Evolutionary conservation across 148 eudicot species (phyloP).

Genomic region (Oxyria digyna): DNA sequence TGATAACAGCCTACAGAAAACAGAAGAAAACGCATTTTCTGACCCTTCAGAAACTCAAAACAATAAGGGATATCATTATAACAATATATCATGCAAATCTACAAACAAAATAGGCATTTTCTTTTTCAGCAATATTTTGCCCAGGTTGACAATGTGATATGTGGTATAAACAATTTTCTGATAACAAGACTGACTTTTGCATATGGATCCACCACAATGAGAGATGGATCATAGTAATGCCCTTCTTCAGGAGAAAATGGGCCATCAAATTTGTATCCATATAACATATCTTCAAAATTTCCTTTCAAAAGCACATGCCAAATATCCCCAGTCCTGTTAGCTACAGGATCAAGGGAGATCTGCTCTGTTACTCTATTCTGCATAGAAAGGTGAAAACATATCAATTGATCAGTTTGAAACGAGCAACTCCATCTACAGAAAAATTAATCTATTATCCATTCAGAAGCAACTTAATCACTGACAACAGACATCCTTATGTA

Average conservation of each 20-base stretch:
- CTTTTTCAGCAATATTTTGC: background rate
- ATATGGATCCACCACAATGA: slow-evolving; percentile 73
- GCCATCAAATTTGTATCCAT: slow-evolving; percentile 78
- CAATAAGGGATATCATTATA: background rate
- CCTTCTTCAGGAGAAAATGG: slow-evolving; percentile 69
- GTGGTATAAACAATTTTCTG: background rate
- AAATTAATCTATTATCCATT: background rate
- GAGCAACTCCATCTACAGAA: background rate
- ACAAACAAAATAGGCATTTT: background rate
- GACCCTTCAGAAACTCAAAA: background rate
- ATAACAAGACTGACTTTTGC: slow-evolving; percentile 56
- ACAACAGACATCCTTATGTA: background rate
- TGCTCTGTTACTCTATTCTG: slow-evolving; percentile 72
- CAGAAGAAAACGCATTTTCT: slow-evolving; percentile 10
- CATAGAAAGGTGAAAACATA: slow-evolving; percentile 10
- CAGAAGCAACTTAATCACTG: background rate
- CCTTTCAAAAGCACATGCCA: slow-evolving; percentile 91
- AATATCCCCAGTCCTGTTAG: slow-evolving; percentile 78
- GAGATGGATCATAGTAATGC: slow-evolving; percentile 64
- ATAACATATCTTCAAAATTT: slow-evolving; percentile 58
- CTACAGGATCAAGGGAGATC: slow-evolving; percentile 60
- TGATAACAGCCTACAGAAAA: slow-evolving; percentile 65
- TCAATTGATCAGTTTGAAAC: background rate
- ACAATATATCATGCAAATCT: background rate
- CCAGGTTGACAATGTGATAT: background rate